Base-by-base conservation (phyloP, 805 yeast species). In the Saccharomycopsis sp. region DNA sequence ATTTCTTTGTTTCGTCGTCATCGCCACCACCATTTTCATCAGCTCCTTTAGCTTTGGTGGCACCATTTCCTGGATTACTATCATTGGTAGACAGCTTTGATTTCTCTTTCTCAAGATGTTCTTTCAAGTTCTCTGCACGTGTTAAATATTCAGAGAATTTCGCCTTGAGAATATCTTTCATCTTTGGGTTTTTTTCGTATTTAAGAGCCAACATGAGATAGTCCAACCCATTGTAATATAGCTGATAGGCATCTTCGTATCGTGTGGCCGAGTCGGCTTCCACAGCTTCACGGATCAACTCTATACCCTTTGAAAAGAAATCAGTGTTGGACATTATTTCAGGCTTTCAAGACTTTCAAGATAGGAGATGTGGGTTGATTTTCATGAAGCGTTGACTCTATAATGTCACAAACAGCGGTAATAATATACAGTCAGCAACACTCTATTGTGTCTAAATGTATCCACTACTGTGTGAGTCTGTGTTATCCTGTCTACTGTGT, bases 121-220 rank as follows among this genome's bases (percentile, higher is more conserved):
- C 90, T 70, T 94, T 93, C 66, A 94, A 76, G 69, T 90, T 96
- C 73, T 94, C 99, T 0, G 99, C 99, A 58, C 99, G 77, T 3
- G 91, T 80, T 68, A 94, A 73, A 70, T 94, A 94, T 69, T 94
- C 99, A 3, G 92, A 87, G 70, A 93, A 89, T 71, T 91, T 91
- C 7, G 90, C 82, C 68, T 92, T 82, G 64, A 94, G 89, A 60
- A 93, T 78, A 64, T 91, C 97, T 70, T 92, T 93, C 42, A 96
- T 86, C 65, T 85, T 85, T 22, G 87, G 86, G 72, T 92, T 94
- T 72, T 92, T 93, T 72, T 94, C 99, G 67, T 87, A 93, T 73
- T 94, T 94, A 66, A 94, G 78, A 2, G 99, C 99, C 64, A 91
- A 78, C 97, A 94, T 91, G 66, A 94, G 77, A 73, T 94, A 94